Evolutionary conservation across 2,329 filamentous ascomycete genomes (phyloP), one percentile per base, ranked within the genome.

Genomic region (Sphaerulina populicola): DNA sequence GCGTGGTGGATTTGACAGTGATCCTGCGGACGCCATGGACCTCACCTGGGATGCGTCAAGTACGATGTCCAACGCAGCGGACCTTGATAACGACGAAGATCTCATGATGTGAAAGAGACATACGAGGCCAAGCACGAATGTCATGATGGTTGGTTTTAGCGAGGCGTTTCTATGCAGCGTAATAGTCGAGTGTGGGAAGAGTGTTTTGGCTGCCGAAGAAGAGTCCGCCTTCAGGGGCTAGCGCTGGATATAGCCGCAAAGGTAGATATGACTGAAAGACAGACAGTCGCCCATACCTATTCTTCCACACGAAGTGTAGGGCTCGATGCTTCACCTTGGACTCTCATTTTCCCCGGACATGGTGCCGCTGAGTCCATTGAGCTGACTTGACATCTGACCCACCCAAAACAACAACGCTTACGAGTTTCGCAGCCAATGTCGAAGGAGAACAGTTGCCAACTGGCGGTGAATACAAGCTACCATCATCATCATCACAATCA

Each of bases 11-110:
- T 61, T 61, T 7, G 65, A 65, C 35, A 60, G 57, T 10, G 67
- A 67, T 36, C 57, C 62, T 30, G 66, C 65, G 14, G 67, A 68
- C 40, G 62, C 63, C 41, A 68, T 69, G 66, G 66, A 68, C 52
- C 52, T 67, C 12, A 61, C 57, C 1, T 67, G 60, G 56, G 65
- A 67, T 14, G 49, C 51, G 14, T 60, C 62, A 21, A 54, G 5
- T 27, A 27, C 23, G 23, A 27, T 54, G 4, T 56, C 30, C n/a
- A 39, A 30, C 10, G 42, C 60, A 7, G 58, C 54, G 9, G 61
- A 60, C 5, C 5, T n/a, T 5, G 58, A 60, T 33, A 60, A 59
- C 6, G 61, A 63, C 29, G 63, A 64, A 44, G 65, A 68, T 46
- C 62, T 68, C 53, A 68, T 67, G 66, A 38, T 43, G 23, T 49